Evolutionary conservation across 2,329 filamentous ascomycete genomes (phyloP).

Genomic region (Calonectria pseudoreteaudii): DNA sequence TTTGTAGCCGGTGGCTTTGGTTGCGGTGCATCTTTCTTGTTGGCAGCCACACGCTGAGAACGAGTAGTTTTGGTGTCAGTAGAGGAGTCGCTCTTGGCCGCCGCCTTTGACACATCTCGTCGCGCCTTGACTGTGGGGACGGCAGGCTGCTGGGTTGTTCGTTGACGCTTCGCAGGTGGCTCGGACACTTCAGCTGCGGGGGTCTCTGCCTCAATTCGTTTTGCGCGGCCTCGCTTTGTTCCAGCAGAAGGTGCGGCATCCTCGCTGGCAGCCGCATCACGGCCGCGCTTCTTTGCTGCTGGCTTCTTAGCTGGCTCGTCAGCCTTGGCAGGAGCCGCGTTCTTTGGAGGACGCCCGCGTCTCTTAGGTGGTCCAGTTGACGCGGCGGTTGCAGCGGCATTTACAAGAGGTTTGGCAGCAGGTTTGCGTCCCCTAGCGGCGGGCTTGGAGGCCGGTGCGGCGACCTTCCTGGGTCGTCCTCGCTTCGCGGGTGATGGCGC

Average conservation of each 20-base stretch:
- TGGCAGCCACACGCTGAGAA: background rate
- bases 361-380: conserved; percentile 27
- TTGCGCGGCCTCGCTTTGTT: conserved; percentile 35
- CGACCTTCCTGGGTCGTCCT: conserved; percentile 30
- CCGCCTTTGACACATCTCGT: conserved; percentile 23
- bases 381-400: background rate
- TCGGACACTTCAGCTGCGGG: conserved; percentile 27
- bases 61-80: background rate
- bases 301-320: conserved; percentile 17
- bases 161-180: conserved; percentile 35
- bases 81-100: background rate
- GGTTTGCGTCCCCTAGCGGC: conserved; percentile 26
- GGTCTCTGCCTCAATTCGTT: conserved; percentile 23
- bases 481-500: conserved; percentile 38
- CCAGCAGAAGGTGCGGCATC: conserved; percentile 1
- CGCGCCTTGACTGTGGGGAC: conserved; percentile 7
- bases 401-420: conserved; percentile 17
- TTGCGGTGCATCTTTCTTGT: background rate
- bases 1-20: background rate
- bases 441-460: conserved; percentile 9
- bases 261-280: conserved; percentile 15
- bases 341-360: conserved; percentile 37
- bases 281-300: conserved; percentile 34
- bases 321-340: background rate
- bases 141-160: conserved; percentile 28